These are phyloP conservation scores for Torulaspora indica DNA, from an alignment of 805 yeast species.

Conservation along the genomic window DNA sequence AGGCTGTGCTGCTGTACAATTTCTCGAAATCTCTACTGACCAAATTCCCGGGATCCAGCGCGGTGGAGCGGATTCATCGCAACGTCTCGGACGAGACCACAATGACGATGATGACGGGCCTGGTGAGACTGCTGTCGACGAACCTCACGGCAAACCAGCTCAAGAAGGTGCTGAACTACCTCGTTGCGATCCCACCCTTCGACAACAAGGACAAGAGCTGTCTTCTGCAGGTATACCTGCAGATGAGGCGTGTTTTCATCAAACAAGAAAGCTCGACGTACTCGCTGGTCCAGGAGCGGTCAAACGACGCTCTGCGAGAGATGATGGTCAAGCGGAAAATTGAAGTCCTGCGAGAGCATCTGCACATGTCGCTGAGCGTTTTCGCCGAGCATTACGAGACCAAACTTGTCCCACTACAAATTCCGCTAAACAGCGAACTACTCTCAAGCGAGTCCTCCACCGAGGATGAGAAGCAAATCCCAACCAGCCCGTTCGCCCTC, in stretches of 20 bases:
- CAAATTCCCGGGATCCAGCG: constrained; percentile 50
- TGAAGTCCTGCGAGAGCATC: constrained; percentile 76
- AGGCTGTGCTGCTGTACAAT: constrained; percentile 78
- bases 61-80: constrained; percentile 30
- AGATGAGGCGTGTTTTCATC: constrained; percentile 66
- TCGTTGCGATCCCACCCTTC: constrained; percentile 61
- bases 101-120: constrained; percentile 61
- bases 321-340: constrained; percentile 60
- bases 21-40: constrained; percentile 63
- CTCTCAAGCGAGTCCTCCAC: constrained; percentile 4
- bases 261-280: constrained; percentile 51
- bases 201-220: constrained; percentile 32
- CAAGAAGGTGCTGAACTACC: constrained; percentile 70
- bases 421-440: constrained; percentile 5
- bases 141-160: constrained; percentile 74
- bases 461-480: background rate
- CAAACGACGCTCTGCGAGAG: constrained; percentile 25
- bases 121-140: constrained; percentile 65
- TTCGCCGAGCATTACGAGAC: constrained; percentile 29
- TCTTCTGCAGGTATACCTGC: constrained; percentile 53
- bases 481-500: constrained; percentile 33
- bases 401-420: constrained; percentile 25
- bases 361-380: constrained; percentile 29
- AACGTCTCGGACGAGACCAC: constrained; percentile 31
- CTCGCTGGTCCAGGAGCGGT: constrained; percentile 16